These are phyloP conservation scores for Pseudogymnoascus sp. DNA, from an alignment of 2,329 filamentous ascomycete genomes.

Conservation along the genomic window DNA sequence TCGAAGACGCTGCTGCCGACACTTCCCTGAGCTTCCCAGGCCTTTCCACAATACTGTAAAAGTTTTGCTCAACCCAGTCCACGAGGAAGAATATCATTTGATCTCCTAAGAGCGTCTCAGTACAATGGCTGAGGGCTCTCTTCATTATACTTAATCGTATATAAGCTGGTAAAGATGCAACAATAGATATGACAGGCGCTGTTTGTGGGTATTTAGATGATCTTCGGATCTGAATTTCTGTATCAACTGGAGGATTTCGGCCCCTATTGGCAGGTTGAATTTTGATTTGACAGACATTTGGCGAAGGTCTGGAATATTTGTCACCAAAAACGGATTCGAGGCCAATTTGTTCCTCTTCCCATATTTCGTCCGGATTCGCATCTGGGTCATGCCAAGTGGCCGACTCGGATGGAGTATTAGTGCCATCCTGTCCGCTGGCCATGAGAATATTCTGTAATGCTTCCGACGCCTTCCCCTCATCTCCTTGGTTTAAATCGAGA, in stretches of 20 bases:
- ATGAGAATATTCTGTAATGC: conserved; percentile 65
- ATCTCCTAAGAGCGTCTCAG: conserved; percentile 63
- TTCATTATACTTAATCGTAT: conserved; percentile 84
- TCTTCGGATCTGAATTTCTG: conserved; percentile 57
- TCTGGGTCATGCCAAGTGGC: conserved; percentile 33
- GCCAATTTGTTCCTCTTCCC: conserved; percentile 78
- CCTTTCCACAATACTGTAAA: conserved; percentile 71
- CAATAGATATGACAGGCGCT: conserved; percentile 60
- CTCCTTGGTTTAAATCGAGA: conserved; percentile 57
- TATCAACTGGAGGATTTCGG: conserved; percentile 41
- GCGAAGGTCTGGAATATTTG: conserved; percentile 51
- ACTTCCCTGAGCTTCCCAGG: conserved; percentile 81
- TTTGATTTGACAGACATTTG: conserved; percentile 60
- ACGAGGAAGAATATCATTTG: conserved; percentile 86
- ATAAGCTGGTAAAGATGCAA: conserved; percentile 72
- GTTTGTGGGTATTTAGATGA: conserved; percentile 64
- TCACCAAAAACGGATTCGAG: conserved; percentile 81
- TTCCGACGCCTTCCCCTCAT: conserved; percentile 72
- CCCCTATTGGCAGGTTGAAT: conserved; percentile 49
- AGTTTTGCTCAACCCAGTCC: conserved; percentile 83
- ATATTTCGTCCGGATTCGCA: conserved; percentile 52
- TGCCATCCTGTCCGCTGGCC: conserved; percentile 34
- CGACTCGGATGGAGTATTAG: conserved; percentile 29
- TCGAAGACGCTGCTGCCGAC: conserved; percentile 63
- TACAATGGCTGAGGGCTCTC: conserved; percentile 57